Conservation (phyloP, 2,329 filamentous ascomycete species). For the Exophiala oligosperma region DNA sequence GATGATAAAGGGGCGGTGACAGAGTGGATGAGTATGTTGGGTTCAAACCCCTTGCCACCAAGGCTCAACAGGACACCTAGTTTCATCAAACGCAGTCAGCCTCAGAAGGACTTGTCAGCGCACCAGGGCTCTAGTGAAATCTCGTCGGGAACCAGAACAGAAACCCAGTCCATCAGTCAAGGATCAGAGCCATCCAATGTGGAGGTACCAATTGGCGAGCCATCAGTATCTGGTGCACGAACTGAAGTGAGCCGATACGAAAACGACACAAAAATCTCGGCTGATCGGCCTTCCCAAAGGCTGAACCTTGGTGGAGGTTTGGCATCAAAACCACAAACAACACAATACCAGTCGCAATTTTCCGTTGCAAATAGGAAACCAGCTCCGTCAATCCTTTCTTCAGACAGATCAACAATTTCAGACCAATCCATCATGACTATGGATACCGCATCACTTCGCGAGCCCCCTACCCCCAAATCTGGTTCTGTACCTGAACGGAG, state of each 20-base stretch:
- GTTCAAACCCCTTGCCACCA: slow-evolving; percentile 63
- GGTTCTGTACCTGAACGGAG: neutral
- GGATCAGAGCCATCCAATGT: slow-evolving; percentile 48
- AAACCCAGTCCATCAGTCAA: neutral
- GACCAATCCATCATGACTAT: slow-evolving; percentile 11
- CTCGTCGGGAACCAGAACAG: neutral
- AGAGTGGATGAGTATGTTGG: slow-evolving; percentile 89
- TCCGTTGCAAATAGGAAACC: neutral
- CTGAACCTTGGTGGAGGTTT: slow-evolving; percentile 29
- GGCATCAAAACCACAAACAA: slow-evolving; percentile 18
- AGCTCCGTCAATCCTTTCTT: slow-evolving; percentile 15
- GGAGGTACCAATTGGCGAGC: slow-evolving; percentile 61
- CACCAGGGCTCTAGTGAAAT: slow-evolving; percentile 33
- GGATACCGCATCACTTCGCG: slow-evolving; percentile 8
- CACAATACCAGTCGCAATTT: slow-evolving; percentile 10
- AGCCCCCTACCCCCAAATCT: slow-evolving; percentile 2
- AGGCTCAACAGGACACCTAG: slow-evolving; percentile 55
- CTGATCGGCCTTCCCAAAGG: slow-evolving; percentile 14
- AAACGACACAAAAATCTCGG: slow-evolving; percentile 1
- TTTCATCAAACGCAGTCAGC: slow-evolving; percentile 45
- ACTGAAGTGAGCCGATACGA: slow-evolving; percentile 10
- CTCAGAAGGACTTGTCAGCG: slow-evolving; percentile 27
- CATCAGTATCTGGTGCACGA: slow-evolving; percentile 20
- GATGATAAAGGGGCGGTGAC: slow-evolving; percentile 74
- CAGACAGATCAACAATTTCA: slow-evolving; percentile 23